These are phyloP conservation scores for Zea luxurians DNA, from an alignment of 176 grass and related monocot genomes.

Conservation along the genomic window DNA sequence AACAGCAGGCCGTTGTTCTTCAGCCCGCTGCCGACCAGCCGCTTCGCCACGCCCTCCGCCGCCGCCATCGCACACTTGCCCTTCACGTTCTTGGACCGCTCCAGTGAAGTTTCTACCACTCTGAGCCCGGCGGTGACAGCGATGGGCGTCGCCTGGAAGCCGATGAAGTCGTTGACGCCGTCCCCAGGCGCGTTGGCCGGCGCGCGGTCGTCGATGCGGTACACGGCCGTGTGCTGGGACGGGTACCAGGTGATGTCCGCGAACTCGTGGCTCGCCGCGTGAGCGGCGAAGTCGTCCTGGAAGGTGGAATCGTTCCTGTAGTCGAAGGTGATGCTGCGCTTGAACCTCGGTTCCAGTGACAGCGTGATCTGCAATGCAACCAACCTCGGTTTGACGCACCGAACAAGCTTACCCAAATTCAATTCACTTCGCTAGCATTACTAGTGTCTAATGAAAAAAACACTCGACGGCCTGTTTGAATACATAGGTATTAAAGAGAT, in stretches of 20 bases:
- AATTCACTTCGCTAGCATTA: background rate
- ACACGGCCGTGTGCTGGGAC: slow-evolving; percentile 63
- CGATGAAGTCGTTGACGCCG: slow-evolving; percentile 74
- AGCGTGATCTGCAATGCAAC: slow-evolving; percentile 66
- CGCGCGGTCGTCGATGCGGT: slow-evolving; percentile 59
- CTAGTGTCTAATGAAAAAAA: background rate
- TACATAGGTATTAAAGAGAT: too few relatives aligned
- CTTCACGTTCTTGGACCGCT: slow-evolving; percentile 41
- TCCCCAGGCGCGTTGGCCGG: slow-evolving; percentile 49
- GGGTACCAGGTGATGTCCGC: slow-evolving; percentile 87
- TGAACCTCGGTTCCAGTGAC: slow-evolving; percentile 65
- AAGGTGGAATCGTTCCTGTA: slow-evolving; percentile 55
- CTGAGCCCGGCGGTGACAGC: slow-evolving; percentile 33
- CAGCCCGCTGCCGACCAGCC: slow-evolving; percentile 56
- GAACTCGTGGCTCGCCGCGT: slow-evolving; percentile 68
- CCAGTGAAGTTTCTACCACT: slow-evolving; percentile 47
- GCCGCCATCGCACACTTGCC: slow-evolving; percentile 57
- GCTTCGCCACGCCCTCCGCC: slow-evolving; percentile 54
- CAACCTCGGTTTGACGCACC: background rate
- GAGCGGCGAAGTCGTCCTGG: slow-evolving; percentile 58
- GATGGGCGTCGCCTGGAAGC: slow-evolving; percentile 58
- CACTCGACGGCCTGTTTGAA: too few relatives aligned
- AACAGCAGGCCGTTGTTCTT: slow-evolving; percentile 49
- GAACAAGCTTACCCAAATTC: background rate
- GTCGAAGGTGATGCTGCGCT: slow-evolving; percentile 69